Base-by-base conservation (phyloP, 2,329 filamentous ascomycete genomes). In the Xenosphaeropsis pyriputrescens region DNA sequence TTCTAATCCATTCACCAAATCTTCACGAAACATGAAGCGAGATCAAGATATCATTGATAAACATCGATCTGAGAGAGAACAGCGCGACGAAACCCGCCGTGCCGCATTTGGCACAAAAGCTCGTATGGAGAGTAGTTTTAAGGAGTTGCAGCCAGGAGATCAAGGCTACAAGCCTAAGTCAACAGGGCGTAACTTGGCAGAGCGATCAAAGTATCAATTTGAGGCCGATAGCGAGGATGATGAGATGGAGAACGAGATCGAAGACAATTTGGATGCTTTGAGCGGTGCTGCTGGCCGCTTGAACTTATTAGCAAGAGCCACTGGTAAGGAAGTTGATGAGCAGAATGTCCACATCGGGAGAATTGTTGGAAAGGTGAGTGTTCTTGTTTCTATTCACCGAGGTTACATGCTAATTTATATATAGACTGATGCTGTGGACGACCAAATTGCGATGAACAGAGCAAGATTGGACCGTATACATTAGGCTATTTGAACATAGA, bases 281-380 rank as follows among this genome's bases (percentile, higher is more conserved):
- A 59, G 70, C 39, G 67, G 68, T 40, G 72, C 72, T 40, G 79
- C 82, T 9, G 68, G 70, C 41, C 72, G 79, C 45, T 63, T 93
- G 54, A 86, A 93, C 51, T 64, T 69, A 45, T 65, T 91, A 16
- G 83, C 82, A 13, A 66, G 70, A 47, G 82, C 80, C 34, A 88
- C 85, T 52, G 79, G 79, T 35, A 64, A 71, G 34, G 84, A 91
- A 55, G 69, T 91, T 17, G 77, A 85, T 43, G 63, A 70, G 41
- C 83, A 93, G 62, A 93, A 93, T 59, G 70, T 70, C 50, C 70
- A 78, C 51, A 79, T 94, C 51, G 78, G 82, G 44, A 70, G 77
- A 41, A 85, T 95, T 53, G 82, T 72, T 46, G 64, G 64, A 47
- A 93, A 93, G 22, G 22, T 26, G 12, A 26, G 22, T 3, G 22